Conservation (phyloP, 352 stramenopile genomes). For the Globisporangium cylindrosporum region DNA sequence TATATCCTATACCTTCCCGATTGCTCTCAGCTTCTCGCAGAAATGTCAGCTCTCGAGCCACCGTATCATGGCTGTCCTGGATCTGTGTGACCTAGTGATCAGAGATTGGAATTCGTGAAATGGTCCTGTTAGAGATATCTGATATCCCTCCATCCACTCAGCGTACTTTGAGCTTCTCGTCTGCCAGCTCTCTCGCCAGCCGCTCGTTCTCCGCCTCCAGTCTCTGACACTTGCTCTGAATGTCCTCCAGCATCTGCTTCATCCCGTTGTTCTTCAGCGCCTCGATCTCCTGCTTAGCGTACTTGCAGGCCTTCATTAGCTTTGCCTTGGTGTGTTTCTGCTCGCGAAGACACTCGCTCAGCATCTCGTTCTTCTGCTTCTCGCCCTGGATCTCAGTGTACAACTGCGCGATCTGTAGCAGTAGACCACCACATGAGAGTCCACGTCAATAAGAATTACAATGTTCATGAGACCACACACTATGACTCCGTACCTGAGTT, state of each 20-base stretch:
- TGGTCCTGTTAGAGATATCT: background rate
- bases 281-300: slow-evolving; percentile 58
- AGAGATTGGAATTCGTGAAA: background rate
- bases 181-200: slow-evolving; percentile 33
- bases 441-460: background rate
- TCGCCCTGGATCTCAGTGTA: slow-evolving; percentile 72
- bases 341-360: slow-evolving; percentile 59
- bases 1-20: slow-evolving; percentile 6
- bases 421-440: background rate
- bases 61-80: background rate
- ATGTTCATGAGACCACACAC: background rate
- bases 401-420: slow-evolving; percentile 43
- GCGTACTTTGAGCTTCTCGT: slow-evolving; percentile 27
- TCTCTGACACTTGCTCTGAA: slow-evolving; percentile 47
- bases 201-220: slow-evolving; percentile 51
- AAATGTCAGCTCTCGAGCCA: slow-evolving; percentile 7
- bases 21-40: slow-evolving; percentile 1
- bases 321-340: slow-evolving; percentile 72
- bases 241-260: slow-evolving; percentile 62
- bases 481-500: slow-evolving; percentile 33
- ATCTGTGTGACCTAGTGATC: background rate
- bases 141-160: background rate
- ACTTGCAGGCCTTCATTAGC: slow-evolving; percentile 72
- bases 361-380: slow-evolving; percentile 68
- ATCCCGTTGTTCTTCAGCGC: slow-evolving; percentile 57